Evolutionary conservation across 2,329 filamentous ascomycete species (phyloP).

Genomic region (Trichoderma harzianum): DNA sequence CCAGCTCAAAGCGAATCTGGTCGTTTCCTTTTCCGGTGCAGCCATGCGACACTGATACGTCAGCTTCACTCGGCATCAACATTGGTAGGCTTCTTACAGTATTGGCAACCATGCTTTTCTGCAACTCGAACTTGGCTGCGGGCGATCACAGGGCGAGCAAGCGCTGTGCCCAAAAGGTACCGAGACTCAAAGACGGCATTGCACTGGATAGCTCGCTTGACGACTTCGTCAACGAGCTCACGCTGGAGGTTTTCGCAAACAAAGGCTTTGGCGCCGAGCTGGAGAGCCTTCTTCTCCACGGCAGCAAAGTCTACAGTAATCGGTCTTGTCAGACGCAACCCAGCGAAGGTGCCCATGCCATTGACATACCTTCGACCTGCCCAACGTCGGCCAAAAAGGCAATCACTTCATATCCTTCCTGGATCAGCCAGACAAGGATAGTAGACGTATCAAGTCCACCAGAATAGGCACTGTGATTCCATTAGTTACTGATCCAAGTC

Average conservation of each 20-base stretch:
- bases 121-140: constrained; percentile 42
- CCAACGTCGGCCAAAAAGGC: constrained; percentile 54
- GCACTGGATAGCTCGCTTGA: constrained; percentile 59
- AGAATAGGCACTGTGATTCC: not conserved
- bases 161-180: constrained; percentile 47
- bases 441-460: constrained; percentile 39
- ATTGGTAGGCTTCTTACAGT: constrained; percentile 22
- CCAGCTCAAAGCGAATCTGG: constrained; percentile 18
- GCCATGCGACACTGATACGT: not conserved
- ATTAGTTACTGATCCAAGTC: not conserved
- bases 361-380: constrained; percentile 51
- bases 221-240: constrained; percentile 72
- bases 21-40: not conserved
- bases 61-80: not conserved
- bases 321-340: no score
- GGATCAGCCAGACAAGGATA: constrained; percentile 40
- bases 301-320: constrained; percentile 54
- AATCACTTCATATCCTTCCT: constrained; percentile 24
- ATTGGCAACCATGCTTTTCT: constrained; percentile 36
- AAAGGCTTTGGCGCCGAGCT: constrained; percentile 37
- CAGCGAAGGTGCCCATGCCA: no score
- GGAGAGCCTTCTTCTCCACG: constrained; percentile 63
- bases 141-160: constrained; percentile 57
- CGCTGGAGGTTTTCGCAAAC: constrained; percentile 53
- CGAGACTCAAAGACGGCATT: constrained; percentile 60